Conservation (phyloP, 1,139 yeast genomes). For the Yamadazyma atlantica region DNA sequence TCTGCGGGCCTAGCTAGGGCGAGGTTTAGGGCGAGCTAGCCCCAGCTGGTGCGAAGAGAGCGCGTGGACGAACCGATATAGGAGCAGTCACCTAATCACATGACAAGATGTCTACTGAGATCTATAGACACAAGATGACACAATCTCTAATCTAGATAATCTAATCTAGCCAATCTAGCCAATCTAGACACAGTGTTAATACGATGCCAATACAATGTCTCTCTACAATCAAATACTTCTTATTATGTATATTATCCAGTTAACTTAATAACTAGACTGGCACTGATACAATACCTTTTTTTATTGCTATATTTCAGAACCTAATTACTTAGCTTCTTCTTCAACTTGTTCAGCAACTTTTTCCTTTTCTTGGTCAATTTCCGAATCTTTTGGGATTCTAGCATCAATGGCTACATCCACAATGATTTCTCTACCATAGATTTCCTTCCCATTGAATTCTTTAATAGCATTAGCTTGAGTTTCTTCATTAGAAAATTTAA, state of each 20-base stretch:
- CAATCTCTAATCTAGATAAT: no score
- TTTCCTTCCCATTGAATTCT: slow-evolving; percentile 50
- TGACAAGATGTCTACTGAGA: neutral
- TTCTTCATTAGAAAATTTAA: slow-evolving; percentile 50
- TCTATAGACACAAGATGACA: no score
- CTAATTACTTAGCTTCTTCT: neutral
- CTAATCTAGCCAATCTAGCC: no score
- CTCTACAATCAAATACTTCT: neutral
- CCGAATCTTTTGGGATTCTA: slow-evolving; percentile 26
- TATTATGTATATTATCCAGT: slow-evolving; percentile 2
- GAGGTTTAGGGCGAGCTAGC: no score
- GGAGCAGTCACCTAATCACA: neutral
- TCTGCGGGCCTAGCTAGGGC: no score
- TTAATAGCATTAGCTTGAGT: slow-evolving; percentile 49
- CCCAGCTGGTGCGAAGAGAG: no score
- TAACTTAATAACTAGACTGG: slow-evolving; percentile 1
- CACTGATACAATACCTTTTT: no score
- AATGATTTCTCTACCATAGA: slow-evolving; percentile 53
- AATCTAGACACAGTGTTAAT: no score
- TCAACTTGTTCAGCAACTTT: neutral
- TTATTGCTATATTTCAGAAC: no score
- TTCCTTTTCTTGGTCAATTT: slow-evolving; percentile 9
- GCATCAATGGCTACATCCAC: slow-evolving; percentile 61
- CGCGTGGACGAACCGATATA: neutral
- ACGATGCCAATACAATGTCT: no score